Percentiles rank a stretch among this genome's conserved stretches.
Conservation (phyloP, 169 alveolate species). For the Plasmodium knowlesi region DNA sequence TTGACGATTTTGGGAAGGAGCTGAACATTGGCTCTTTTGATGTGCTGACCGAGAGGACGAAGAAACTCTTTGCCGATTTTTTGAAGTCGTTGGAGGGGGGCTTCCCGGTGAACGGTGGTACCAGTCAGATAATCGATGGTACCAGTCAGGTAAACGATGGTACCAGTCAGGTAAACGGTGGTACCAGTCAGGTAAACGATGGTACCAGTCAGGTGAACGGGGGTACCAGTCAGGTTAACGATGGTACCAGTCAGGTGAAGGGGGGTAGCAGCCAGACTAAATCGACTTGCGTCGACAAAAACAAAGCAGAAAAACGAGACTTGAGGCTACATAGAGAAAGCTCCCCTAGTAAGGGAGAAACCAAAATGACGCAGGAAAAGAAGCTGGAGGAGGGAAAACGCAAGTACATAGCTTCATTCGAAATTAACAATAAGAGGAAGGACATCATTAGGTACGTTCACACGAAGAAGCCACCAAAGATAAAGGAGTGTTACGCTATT, state of each 20-base stretch:
- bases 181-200: neutral
- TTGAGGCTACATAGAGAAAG: neutral
- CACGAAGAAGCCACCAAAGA: slow-evolving; percentile 44
- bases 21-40: slow-evolving; percentile 23
- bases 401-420: slow-evolving; percentile 43
- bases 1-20: slow-evolving; percentile 33
- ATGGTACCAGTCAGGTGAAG: neutral
- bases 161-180: neutral
- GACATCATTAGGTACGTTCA: slow-evolving; percentile 36
- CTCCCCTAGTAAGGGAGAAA: neutral
- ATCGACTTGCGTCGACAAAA: neutral
- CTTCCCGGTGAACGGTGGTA: neutral
- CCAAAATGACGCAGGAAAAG: neutral
- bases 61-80: slow-evolving; percentile 11
- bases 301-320: neutral
- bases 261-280: neutral
- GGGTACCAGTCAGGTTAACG: neutral
- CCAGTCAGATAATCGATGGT: neutral
- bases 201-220: neutral
- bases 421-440: slow-evolving; percentile 29
- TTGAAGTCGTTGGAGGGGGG: slow-evolving; percentile 10
- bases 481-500: slow-evolving; percentile 32
- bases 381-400: neutral
- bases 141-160: neutral
- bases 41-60: slow-evolving; percentile 55